Conservation (phyloP, 2,329 filamentous ascomycete genomes). For the Penicillium rolfsii region DNA sequence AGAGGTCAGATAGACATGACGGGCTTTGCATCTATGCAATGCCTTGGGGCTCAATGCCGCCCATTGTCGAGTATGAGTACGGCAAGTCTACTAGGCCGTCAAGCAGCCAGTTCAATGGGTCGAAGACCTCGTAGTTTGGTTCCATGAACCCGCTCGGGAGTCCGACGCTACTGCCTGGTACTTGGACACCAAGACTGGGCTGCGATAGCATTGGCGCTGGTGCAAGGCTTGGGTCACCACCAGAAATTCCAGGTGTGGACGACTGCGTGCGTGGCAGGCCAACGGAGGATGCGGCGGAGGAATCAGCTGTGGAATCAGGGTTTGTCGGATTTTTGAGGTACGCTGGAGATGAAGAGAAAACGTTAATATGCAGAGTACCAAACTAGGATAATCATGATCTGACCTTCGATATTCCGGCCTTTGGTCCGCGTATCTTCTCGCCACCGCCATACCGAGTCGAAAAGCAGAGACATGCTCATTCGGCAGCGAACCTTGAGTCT, state of each 20-base stretch:
- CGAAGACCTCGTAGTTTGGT: conserved; percentile 82
- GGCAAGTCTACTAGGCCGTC: conserved; percentile 83
- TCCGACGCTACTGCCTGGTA: conserved; percentile 29
- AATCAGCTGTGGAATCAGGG: conserved; percentile 76
- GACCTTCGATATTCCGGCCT: conserved; percentile 73
- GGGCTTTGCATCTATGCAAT: conserved; percentile 33
- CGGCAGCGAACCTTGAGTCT: conserved; percentile 67
- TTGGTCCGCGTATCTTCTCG: conserved; percentile 68
- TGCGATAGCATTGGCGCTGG: conserved; percentile 42
- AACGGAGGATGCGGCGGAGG: conserved; percentile 65
- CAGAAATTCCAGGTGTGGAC: conserved; percentile 42
- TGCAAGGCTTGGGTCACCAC: conserved; percentile 50
- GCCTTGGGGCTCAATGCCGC: conserved; percentile 50
- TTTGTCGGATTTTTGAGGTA: conserved; percentile 86
- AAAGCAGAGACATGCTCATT: conserved; percentile 69
- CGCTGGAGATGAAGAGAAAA: conserved; percentile 37
- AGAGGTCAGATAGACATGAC: background rate
- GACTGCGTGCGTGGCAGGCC: conserved; percentile 46
- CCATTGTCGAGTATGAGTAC: conserved; percentile 64
- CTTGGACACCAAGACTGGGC: conserved; percentile 35
- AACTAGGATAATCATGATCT: conserved; percentile 5
- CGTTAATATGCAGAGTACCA: conserved; percentile 20
- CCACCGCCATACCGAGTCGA: conserved; percentile 71
- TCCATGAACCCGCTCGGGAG: conserved; percentile 61
- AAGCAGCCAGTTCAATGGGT: conserved; percentile 90